Evolutionary conservation across 2,329 filamentous ascomycete species (phyloP).

Genomic region (Cercospora sojina): DNA sequence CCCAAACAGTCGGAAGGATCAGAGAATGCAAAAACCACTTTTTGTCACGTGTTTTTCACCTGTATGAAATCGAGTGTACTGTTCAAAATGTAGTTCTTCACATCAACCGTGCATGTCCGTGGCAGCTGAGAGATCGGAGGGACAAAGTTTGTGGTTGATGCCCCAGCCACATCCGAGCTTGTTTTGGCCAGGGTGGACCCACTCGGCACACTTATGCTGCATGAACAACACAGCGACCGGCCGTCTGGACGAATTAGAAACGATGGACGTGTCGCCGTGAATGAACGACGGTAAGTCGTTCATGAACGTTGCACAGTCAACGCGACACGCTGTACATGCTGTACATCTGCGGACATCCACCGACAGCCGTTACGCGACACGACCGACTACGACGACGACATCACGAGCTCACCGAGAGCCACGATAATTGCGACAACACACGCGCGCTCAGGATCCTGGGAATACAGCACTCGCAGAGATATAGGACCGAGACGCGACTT

Average conservation of each 20-base stretch:
- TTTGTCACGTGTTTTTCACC: not conserved
- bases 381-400: conserved; percentile 1
- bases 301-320: not conserved
- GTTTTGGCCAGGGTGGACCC: conserved; percentile 4
- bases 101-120: not conserved
- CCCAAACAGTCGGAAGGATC: not conserved
- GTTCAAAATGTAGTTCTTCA: not conserved
- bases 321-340: conserved; percentile 9
- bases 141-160: not conserved
- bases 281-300: conserved; percentile 10
- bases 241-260: conserved; percentile 5
- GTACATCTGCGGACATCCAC: not conserved
- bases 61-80: not conserved
- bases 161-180: conserved; percentile 5
- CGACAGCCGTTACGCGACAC: conserved; percentile 1
- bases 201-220: conserved; percentile 3
- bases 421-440: conserved; percentile 14
- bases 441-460: not conserved
- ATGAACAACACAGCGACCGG: conserved; percentile 14
- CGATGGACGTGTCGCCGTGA: conserved; percentile 9
- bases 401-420: conserved; percentile 8
- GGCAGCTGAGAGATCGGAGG: not conserved
- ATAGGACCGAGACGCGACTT: not conserved
- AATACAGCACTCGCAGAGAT: not conserved
- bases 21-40: not conserved